Evolutionary conservation across 2,329 filamentous ascomycete genomes (phyloP).

Genomic region (Fusarium subtropicale): DNA sequence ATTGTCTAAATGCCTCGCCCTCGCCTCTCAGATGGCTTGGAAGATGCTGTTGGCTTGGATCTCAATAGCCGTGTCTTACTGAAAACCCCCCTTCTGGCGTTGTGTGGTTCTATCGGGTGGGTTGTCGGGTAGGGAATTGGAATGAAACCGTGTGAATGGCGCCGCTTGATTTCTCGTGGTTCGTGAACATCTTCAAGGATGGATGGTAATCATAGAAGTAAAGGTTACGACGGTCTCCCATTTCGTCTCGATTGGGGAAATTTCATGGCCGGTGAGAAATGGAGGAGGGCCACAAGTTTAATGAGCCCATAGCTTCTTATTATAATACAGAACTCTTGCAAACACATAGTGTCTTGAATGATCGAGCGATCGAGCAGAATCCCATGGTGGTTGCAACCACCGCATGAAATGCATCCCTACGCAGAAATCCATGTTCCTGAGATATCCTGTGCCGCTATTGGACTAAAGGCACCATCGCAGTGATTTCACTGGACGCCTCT

Average conservation of each 20-base stretch:
- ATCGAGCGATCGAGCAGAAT: slow-evolving; percentile 21
- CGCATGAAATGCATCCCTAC: slow-evolving; percentile 17
- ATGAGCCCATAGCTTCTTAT: slow-evolving; percentile 28
- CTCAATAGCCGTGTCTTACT: slow-evolving; percentile 15
- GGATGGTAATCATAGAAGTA: neutral
- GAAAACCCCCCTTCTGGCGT: neutral
- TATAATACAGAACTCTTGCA: neutral
- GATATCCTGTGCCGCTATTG: slow-evolving; percentile 9
- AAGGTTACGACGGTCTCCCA: neutral
- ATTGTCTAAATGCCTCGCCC: slow-evolving; percentile 11
- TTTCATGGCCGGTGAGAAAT: neutral
- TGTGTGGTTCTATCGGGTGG: neutral
- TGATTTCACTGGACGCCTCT: slow-evolving; percentile 7
- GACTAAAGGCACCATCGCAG: neutral
- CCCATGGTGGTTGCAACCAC: slow-evolving; percentile 26
- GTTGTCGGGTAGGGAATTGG: slow-evolving; percentile 5
- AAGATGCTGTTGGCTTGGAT: neutral
- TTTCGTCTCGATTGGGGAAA: neutral
- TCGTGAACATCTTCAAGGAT: neutral
- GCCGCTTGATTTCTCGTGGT: neutral
- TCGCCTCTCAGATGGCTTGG: neutral
- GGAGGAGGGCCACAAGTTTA: slow-evolving; percentile 22
- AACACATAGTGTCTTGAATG: slow-evolving; percentile 24
- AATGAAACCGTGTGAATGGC: slow-evolving; percentile 9
- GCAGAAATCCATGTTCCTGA: neutral